Conservation (phyloP, 108 stramenopile genomes). For the Discostella pseudostelligera region DNA sequence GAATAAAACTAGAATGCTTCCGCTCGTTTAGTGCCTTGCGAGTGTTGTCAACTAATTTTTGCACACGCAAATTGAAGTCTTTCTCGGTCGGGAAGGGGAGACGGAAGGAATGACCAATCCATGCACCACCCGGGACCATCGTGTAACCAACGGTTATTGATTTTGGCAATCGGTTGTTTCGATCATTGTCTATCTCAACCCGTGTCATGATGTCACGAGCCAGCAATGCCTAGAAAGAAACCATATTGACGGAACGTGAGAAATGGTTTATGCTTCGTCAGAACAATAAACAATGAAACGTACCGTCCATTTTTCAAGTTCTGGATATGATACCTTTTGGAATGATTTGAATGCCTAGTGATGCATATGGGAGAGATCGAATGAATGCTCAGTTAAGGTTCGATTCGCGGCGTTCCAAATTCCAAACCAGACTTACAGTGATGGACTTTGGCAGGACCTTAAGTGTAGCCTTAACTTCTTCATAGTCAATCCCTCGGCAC, state of each 20-base stretch:
- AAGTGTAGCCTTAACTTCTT: conserved; percentile 64
- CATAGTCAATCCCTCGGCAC: conserved; percentile 66
- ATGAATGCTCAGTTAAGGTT: no score
- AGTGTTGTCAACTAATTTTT: conserved; percentile 32
- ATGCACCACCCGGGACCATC: conserved; percentile 31
- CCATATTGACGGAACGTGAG: background rate
- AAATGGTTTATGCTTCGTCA: background rate
- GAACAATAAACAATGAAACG: background rate
- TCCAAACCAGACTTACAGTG: conserved; percentile 31
- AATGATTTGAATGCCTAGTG: conserved; percentile 75
- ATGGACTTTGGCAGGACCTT: conserved; percentile 77
- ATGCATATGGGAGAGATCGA: no score
- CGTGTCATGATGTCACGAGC: conserved; percentile 70
- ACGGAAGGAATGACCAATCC: conserved; percentile 47
- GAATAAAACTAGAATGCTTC: conserved; percentile 21
- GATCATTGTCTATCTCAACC: conserved; percentile 59
- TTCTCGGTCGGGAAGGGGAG: conserved; percentile 49
- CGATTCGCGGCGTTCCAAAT: background rate
- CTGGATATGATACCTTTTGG: conserved; percentile 36
- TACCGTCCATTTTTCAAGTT: conserved; percentile 65
- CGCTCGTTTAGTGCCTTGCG: conserved; percentile 37
- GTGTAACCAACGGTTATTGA: conserved; percentile 69
- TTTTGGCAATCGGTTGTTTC: conserved; percentile 75
- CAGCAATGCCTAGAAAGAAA: conserved; percentile 34
- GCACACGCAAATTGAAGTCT: conserved; percentile 33